These are phyloP conservation scores for Umbelopsis sp. DNA, from an alignment of 192 early-diverging fungal species.

Conservation along the genomic window DNA sequence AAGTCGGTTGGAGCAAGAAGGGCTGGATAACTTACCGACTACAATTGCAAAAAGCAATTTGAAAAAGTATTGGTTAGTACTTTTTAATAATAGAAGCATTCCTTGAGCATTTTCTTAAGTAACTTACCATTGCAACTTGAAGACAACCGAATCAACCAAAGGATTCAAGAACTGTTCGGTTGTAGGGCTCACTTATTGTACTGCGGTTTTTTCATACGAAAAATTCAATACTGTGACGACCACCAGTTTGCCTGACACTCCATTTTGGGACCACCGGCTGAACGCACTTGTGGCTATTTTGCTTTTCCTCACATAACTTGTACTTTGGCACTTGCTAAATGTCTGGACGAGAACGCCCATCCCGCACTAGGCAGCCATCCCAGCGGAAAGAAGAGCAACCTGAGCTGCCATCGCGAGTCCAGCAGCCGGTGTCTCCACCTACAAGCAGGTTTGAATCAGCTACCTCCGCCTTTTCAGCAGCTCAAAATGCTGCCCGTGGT, in stretches of 20 bases:
- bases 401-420: neutral
- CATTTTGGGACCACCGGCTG: neutral
- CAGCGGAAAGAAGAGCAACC: neutral
- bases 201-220: neutral
- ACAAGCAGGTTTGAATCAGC: slow-evolving; percentile 6
- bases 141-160: slow-evolving; percentile 3
- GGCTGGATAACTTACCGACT: neutral
- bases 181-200: neutral
- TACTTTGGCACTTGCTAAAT: slow-evolving; percentile 7
- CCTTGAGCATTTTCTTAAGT: neutral
- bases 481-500: slow-evolving; percentile 23
- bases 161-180: neutral
- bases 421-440: neutral
- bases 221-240: slow-evolving; percentile 7
- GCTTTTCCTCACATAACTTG: neutral
- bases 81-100: neutral
- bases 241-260: neutral
- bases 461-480: neutral
- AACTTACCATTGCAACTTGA: slow-evolving; percentile 12
- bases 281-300: neutral
- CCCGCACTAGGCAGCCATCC: neutral
- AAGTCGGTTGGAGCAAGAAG: neutral
- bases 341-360: slow-evolving; percentile 23
- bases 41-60: neutral
- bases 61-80: neutral